phyloP scores from a whole-genome alignment of 192 early-diverging fungal species.

The Spinellus fusiger region DNA sequence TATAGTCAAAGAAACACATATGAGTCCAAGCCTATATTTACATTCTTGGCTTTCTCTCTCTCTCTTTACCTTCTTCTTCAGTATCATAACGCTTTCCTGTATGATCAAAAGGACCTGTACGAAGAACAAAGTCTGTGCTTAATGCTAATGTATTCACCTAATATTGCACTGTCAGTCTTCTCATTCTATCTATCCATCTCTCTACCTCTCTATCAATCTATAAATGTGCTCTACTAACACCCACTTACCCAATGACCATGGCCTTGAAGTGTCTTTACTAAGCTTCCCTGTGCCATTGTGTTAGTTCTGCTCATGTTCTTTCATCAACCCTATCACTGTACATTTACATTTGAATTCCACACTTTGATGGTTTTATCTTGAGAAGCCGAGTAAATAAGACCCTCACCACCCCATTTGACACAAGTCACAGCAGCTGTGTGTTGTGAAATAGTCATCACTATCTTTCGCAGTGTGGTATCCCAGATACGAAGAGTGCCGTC shows the following conservation, averaged over 20 bases:
- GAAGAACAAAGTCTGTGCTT: slow-evolving; percentile 83
- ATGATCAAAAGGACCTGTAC: slow-evolving; percentile 90
- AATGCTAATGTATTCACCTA: slow-evolving; percentile 82
- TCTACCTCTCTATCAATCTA: no score
- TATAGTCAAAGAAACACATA: slow-evolving; percentile 3
- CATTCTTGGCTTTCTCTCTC: not conserved
- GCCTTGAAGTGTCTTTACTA: slow-evolving; percentile 79
- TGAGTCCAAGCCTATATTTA: not conserved
- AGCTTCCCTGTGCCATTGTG: slow-evolving; percentile 78
- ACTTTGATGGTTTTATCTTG: slow-evolving; percentile 96
- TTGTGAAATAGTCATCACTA: slow-evolving; percentile 72
- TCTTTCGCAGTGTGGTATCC: slow-evolving; percentile 74
- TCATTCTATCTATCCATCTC: no score
- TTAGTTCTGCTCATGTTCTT: no score
- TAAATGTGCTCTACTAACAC: no score
- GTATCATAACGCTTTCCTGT: slow-evolving; percentile 55
- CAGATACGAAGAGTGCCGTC: slow-evolving; percentile 92
- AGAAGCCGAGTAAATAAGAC: slow-evolving; percentile 86
- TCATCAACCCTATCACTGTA: not conserved
- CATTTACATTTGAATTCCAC: slow-evolving; percentile 62
- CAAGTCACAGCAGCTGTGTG: slow-evolving; percentile 93
- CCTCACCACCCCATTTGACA: slow-evolving; percentile 96
- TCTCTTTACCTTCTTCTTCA: slow-evolving; percentile 47
- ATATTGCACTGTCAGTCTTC: not conserved
- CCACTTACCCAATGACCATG: slow-evolving; percentile 85